phyloP scores from a whole-genome alignment of 2,329 filamentous ascomycete species.

The Penicillium sp. region DNA sequence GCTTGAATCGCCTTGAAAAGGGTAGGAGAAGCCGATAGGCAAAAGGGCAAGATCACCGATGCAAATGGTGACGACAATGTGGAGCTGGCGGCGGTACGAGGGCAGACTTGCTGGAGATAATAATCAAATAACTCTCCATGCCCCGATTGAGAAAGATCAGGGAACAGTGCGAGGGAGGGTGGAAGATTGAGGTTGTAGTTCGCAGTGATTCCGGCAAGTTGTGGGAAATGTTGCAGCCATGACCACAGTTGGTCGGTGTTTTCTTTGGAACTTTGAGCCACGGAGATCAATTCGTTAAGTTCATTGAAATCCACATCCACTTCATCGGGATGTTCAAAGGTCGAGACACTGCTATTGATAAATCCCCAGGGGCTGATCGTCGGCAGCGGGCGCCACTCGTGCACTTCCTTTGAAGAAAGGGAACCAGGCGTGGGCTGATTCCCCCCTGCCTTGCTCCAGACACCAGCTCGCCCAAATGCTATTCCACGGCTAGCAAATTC shows the following conservation, averaged over 20 bases:
- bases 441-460: slow-evolving; percentile 40
- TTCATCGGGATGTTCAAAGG: slow-evolving; percentile 28
- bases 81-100: slow-evolving; percentile 42
- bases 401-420: slow-evolving; percentile 19
- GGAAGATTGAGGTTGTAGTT: slow-evolving; percentile 7
- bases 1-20: slow-evolving; percentile 42
- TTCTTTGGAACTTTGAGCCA: not conserved
- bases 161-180: slow-evolving; percentile 30
- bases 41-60: slow-evolving; percentile 42
- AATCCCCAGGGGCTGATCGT: slow-evolving; percentile 33
- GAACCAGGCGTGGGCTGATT: slow-evolving; percentile 19
- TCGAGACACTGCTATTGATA: slow-evolving; percentile 32
- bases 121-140: slow-evolving; percentile 41
- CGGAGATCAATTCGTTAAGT: slow-evolving; percentile 15
- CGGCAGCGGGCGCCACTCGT: slow-evolving; percentile 32
- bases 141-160: slow-evolving; percentile 29
- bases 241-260: slow-evolving; percentile 5
- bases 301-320: slow-evolving; percentile 30
- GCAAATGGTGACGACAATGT: slow-evolving; percentile 40
- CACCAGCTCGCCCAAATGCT: slow-evolving; percentile 46
- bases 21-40: slow-evolving; percentile 38
- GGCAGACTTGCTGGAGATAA: slow-evolving; percentile 43
- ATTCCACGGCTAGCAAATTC: slow-evolving; percentile 44
- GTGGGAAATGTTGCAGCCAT: slow-evolving; percentile 4
- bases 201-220: slow-evolving; percentile 1